Evolutionary conservation across 2,329 filamentous ascomycete species (phyloP).

Genomic region (Alternaria solani): DNA sequence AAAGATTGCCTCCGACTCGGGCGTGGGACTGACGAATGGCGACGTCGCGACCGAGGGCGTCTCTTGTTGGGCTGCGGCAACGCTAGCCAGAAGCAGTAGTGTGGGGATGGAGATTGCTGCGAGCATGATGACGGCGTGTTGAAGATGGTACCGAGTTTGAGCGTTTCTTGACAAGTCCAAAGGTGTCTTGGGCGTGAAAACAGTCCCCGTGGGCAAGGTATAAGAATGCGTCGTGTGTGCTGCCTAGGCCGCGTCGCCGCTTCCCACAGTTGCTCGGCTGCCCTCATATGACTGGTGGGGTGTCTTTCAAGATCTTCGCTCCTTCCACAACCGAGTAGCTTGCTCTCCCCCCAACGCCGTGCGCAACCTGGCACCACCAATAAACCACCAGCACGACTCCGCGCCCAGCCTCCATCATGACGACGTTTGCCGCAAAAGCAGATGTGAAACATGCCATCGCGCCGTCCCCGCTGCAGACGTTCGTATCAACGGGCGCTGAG

Average conservation of each 20-base stretch:
- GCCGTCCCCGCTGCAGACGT: slow-evolving; percentile 44
- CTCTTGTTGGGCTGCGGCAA: slow-evolving; percentile 23
- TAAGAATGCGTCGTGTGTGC: slow-evolving; percentile 1
- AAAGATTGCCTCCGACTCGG: slow-evolving; percentile 32
- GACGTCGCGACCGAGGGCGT: slow-evolving; percentile 24
- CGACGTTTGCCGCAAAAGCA: slow-evolving; percentile 24
- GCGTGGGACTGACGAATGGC: slow-evolving; percentile 20
- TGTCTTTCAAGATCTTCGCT: slow-evolving; percentile 33
- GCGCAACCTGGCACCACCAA: slow-evolving; percentile 38
- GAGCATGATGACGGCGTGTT: slow-evolving; percentile 34
- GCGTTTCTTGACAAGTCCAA: neutral
- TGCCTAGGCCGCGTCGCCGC: slow-evolving; percentile 20
- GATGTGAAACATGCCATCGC: slow-evolving; percentile 35
- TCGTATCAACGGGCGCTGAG: slow-evolving; percentile 30
- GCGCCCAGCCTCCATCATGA: slow-evolving; percentile 32
- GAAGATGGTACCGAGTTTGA: neutral
- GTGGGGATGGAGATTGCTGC: slow-evolving; percentile 30
- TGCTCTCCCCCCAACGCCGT: slow-evolving; percentile 23
- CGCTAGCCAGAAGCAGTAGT: slow-evolving; percentile 41
- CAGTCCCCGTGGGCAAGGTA: neutral
- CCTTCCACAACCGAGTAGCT: slow-evolving; percentile 44
- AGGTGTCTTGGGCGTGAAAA: neutral
- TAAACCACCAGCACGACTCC: slow-evolving; percentile 12
- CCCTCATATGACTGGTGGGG: slow-evolving; percentile 25
- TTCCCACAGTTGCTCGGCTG: slow-evolving; percentile 10